phyloP scores from a whole-genome alignment of 2,329 filamentous ascomycete genomes.

The Botrytis cinerea region DNA sequence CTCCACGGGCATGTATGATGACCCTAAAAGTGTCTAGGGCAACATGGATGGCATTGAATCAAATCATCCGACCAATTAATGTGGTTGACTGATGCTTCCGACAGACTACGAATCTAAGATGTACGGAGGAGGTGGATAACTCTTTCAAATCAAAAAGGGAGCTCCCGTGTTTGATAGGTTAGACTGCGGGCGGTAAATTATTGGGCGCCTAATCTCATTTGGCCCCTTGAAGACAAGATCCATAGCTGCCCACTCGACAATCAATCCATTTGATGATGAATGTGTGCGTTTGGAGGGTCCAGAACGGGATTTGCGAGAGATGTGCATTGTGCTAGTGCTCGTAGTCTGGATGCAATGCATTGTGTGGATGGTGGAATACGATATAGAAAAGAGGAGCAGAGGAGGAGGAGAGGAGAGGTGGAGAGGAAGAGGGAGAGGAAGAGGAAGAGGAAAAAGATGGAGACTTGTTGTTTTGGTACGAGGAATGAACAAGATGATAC shows the following conservation, averaged over 20 bases:
- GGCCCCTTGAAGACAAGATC: not conserved
- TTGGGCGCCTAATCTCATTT: slow-evolving; percentile 24
- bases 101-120: not conserved
- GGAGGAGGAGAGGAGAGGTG: not conserved
- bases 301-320: not conserved
- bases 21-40: not conserved
- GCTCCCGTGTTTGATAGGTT: slow-evolving; percentile 19
- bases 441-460: not conserved
- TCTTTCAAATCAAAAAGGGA: not conserved
- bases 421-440: not conserved
- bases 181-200: slow-evolving; percentile 14
- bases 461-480: too few relatives aligned
- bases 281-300: not conserved
- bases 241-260: not conserved
- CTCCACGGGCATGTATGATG: not conserved
- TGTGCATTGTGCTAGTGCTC: not conserved
- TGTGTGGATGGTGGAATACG: not conserved
- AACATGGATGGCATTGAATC: not conserved
- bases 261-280: not conserved
- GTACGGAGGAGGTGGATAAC: not conserved
- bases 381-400: not conserved
- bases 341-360: not conserved
- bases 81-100: not conserved
- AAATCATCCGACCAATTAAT: slow-evolving; percentile 11
- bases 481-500: not conserved